A percentile compares a stretch with the other conserved stretches of the same genome.
phyloP scores from a whole-genome alignment of 2,329 filamentous ascomycete genomes.

The Dactylonectria macrodidyma region DNA sequence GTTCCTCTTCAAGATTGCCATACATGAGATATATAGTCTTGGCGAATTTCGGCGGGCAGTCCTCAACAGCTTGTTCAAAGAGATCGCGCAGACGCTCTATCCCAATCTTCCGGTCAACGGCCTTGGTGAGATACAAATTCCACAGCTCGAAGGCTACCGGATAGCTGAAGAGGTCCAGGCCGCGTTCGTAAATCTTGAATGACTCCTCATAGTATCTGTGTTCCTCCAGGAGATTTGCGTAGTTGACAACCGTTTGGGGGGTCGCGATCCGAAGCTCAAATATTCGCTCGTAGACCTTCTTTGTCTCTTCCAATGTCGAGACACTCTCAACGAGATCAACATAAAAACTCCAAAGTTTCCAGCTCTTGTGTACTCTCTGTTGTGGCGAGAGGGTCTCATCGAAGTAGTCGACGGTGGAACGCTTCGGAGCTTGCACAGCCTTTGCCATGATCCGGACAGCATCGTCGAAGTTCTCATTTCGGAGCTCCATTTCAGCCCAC shows the following conservation, averaged over 20 bases:
- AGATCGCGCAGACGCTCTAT: slow-evolving; percentile 95
- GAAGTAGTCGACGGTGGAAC: slow-evolving; percentile 99
- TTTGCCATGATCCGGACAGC: slow-evolving; percentile 97
- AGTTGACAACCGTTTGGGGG: slow-evolving; percentile 98
- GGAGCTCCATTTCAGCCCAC: slow-evolving; percentile 98
- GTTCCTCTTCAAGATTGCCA: slow-evolving; percentile 95
- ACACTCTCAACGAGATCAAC: slow-evolving; percentile 98
- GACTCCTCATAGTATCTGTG: slow-evolving; percentile 96
- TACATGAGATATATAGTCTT: slow-evolving; percentile 99
- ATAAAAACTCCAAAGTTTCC: slow-evolving; percentile 99
- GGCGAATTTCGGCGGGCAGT: slow-evolving; percentile 94
- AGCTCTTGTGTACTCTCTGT: slow-evolving; percentile 97
- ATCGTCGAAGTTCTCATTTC: slow-evolving; percentile 95
- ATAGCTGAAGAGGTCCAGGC: slow-evolving; percentile 97
- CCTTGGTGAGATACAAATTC: slow-evolving; percentile 98
- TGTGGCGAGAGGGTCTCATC: slow-evolving; percentile 95
- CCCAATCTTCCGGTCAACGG: slow-evolving; percentile 94
- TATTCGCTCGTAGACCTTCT: slow-evolving; percentile 95
- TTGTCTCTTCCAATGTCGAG: slow-evolving; percentile 90
- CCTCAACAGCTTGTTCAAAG: slow-evolving; percentile 97
- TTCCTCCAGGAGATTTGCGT: slow-evolving; percentile 94
- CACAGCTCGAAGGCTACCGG: slow-evolving; percentile 98
- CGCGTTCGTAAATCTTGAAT: slow-evolving; percentile 97
- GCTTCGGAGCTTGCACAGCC: slow-evolving; percentile 95
- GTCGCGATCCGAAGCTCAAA: slow-evolving; percentile 98